phyloP scores from a whole-genome alignment of 257 asterid species.

The Solanum peruvianum region DNA sequence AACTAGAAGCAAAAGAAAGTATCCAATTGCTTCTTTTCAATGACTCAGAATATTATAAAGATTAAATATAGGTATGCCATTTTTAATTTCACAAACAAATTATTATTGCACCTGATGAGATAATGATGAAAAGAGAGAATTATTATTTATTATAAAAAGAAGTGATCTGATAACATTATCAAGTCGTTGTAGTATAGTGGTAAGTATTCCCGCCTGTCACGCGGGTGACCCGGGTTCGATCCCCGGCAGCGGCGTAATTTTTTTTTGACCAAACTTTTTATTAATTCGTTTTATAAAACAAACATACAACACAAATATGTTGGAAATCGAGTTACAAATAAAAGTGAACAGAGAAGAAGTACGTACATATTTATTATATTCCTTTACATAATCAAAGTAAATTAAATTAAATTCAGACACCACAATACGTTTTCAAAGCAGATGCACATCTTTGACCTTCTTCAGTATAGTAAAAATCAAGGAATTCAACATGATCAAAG shows the following conservation, averaged over 20 bases:
- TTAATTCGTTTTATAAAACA: neutral
- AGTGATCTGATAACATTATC: neutral
- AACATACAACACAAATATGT: too few species aligned
- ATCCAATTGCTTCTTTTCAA: neutral
- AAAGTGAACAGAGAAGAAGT: neutral
- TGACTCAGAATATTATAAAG: neutral
- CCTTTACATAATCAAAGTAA: neutral
- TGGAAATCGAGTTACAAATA: too few species aligned
- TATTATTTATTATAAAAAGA: fast-evolving
- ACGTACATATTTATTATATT: neutral
- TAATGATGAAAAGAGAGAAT: neutral
- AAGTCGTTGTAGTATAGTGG: conserved; percentile 40
- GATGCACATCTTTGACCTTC: conserved; percentile 18
- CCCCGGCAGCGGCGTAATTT: too few species aligned
- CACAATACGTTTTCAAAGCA: conserved; percentile 36
- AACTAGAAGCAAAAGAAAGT: too few species aligned
- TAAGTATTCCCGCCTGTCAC: conserved; percentile 97
- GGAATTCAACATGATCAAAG: conserved; percentile 30
- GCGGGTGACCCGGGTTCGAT: conserved; percentile 51
- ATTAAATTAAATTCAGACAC: conserved; percentile 2
- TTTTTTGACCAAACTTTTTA: neutral
- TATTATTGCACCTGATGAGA: neutral
- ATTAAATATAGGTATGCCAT: neutral
- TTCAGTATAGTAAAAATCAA: conserved; percentile 23
- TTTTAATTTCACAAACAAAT: neutral